phyloP scores from a whole-genome alignment of 768 basidiomycete genomes.

The Thelephora aurantiotincta region DNA sequence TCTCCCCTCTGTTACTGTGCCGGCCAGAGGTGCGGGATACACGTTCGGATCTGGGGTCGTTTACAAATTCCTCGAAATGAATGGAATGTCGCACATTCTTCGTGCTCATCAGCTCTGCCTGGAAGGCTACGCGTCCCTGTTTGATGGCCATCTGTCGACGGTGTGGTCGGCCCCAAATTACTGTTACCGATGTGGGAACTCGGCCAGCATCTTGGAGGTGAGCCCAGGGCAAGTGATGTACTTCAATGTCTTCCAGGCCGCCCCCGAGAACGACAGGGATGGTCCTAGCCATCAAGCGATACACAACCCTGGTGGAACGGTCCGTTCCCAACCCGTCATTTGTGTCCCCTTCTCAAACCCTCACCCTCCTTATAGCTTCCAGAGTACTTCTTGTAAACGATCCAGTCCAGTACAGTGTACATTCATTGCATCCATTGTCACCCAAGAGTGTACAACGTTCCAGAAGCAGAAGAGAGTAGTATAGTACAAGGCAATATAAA shows the following conservation, averaged over 20 bases:
- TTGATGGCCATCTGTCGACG: conserved; percentile 88
- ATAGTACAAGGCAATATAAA: not conserved
- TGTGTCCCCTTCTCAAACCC: conserved; percentile 4
- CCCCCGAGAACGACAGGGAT: conserved; percentile 93
- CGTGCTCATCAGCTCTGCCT: conserved; percentile 98
- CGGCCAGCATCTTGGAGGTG: conserved; percentile 91
- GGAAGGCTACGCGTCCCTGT: conserved; percentile 98
- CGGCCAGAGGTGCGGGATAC: conserved; percentile 83
- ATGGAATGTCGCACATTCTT: conserved; percentile 93
- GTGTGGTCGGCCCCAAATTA: conserved; percentile 99
- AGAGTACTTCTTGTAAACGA: conserved; percentile 55
- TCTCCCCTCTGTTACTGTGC: not conserved
- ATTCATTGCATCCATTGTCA: conserved; percentile 7
- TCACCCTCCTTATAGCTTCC: conserved; percentile 36
- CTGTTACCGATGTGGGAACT: conserved; percentile 96
- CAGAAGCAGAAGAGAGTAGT: not conserved
- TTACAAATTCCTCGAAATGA: conserved; percentile 91
- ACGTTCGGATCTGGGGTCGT: conserved; percentile 98
- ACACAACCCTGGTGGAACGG: conserved; percentile 63
- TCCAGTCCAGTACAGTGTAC: not conserved
- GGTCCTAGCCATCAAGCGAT: conserved; percentile 70
- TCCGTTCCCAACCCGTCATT: conserved; percentile 14
- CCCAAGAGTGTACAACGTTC: conserved; percentile 6
- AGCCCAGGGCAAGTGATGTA: conserved; percentile 78
- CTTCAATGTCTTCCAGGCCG: conserved; percentile 98